These are phyloP conservation scores for Colletotrichum sp. DNA, from an alignment of 2,329 filamentous ascomycete species.

Conservation along the genomic window DNA sequence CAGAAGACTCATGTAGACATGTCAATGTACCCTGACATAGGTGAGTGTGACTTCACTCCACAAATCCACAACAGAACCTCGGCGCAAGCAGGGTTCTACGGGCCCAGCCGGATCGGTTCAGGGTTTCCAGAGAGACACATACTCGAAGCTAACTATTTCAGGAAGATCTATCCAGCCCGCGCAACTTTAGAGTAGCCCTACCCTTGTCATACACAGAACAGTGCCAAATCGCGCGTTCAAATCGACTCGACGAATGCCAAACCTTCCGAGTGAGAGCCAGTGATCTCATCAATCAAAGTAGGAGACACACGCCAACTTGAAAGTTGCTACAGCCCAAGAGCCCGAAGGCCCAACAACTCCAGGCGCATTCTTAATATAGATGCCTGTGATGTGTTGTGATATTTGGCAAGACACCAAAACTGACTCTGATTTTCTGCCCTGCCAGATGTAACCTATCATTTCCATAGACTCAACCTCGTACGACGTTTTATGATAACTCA, in stretches of 20 bases:
- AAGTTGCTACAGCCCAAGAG: background rate
- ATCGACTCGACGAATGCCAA: background rate
- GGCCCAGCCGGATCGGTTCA: background rate
- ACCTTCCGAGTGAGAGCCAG: background rate
- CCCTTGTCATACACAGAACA: background rate
- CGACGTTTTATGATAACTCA: background rate
- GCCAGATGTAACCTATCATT: background rate
- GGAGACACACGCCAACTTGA: background rate
- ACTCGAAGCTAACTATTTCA: background rate
- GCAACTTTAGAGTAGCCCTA: background rate
- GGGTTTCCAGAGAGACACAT: background rate
- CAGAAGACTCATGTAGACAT: background rate
- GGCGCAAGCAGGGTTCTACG: background rate
- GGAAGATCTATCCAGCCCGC: background rate
- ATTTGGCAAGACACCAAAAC: background rate
- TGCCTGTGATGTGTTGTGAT: no score
- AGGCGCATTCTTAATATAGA: fast-evolving
- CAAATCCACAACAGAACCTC: background rate
- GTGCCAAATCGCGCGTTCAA: background rate
- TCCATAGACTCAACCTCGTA: background rate
- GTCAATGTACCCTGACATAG: background rate
- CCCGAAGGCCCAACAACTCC: fast-evolving
- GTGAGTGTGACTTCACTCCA: fast-evolving
- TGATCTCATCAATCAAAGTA: background rate
- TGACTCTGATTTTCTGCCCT: background rate